Conservation (phyloP, 2,329 filamentous ascomycete genomes). For the Furcasterigmium furcatum region DNA sequence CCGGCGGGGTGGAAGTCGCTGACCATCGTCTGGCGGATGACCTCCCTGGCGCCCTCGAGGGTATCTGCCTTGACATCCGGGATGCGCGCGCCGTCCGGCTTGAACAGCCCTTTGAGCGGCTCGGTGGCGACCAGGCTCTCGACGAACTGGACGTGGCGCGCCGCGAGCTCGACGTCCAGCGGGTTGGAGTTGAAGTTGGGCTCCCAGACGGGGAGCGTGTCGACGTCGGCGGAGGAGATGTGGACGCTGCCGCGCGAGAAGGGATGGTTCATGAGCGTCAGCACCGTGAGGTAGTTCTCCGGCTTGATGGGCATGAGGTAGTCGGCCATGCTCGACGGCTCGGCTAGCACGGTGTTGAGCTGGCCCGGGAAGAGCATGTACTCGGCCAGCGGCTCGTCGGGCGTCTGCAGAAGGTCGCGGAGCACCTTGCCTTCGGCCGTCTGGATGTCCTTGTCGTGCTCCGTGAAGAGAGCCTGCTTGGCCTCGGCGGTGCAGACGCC, state of each 20-base stretch:
- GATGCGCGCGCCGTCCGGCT: slow-evolving; percentile 2
- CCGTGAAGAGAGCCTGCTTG: slow-evolving; percentile 18
- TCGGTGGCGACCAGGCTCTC: slow-evolving; percentile 4
- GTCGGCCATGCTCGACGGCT: slow-evolving; percentile 18
- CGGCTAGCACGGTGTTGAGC: slow-evolving; percentile 16
- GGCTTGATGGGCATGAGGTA: background rate
- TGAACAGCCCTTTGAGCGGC: slow-evolving; percentile 7
- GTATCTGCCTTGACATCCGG: slow-evolving; percentile 8
- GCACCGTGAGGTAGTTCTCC: slow-evolving; percentile 6
- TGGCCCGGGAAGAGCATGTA: slow-evolving; percentile 30
- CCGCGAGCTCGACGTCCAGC: slow-evolving; percentile 6
- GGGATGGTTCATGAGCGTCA: slow-evolving; percentile 10
- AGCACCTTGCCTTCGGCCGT: slow-evolving; percentile 13
- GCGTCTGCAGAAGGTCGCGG: too few species aligned
- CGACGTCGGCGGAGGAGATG: slow-evolving; percentile 5
- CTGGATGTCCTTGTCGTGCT: slow-evolving; percentile 8
- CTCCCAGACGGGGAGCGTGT: slow-evolving; percentile 4
- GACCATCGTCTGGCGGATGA: slow-evolving; percentile 4
- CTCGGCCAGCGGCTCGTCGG: slow-evolving; percentile 8
- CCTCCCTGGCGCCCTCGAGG: slow-evolving; percentile 1
- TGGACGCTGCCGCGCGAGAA: slow-evolving; percentile 8
- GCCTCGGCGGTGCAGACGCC: slow-evolving; percentile 19
- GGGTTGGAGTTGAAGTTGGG: slow-evolving; percentile 9
- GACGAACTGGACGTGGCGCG: slow-evolving; percentile 5
- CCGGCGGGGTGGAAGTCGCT: slow-evolving; percentile 12